These are phyloP conservation scores for Tremella yokohamensis DNA, from an alignment of 768 basidiomycete species.

Conservation along the genomic window DNA sequence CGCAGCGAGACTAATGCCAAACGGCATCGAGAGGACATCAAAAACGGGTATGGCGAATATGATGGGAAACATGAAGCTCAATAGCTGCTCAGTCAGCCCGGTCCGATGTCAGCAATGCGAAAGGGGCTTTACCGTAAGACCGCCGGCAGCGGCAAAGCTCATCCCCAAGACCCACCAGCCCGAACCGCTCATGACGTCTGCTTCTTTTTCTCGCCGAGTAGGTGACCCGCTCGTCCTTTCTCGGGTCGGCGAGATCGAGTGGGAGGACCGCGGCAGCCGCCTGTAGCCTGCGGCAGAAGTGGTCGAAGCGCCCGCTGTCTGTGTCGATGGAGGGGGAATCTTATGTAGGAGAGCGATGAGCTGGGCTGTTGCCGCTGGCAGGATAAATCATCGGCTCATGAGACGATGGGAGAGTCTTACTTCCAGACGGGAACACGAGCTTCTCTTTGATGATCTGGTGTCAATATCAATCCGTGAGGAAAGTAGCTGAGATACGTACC, in stretches of 20 bases:
- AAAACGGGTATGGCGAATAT: slow-evolving; percentile 76
- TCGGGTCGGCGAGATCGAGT: slow-evolving; percentile 24
- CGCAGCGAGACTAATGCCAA: slow-evolving; percentile 74
- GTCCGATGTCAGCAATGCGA: not conserved
- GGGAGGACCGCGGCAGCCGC: slow-evolving; percentile 29
- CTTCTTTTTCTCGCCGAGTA: slow-evolving; percentile 52
- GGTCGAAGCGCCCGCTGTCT: slow-evolving; percentile 52
- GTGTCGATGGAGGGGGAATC: slow-evolving; percentile 38
- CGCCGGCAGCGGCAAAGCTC: slow-evolving; percentile 73
- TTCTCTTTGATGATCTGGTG: slow-evolving; percentile 85
- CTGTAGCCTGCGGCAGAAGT: slow-evolving; percentile 48
- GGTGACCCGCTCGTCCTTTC: slow-evolving; percentile 3
- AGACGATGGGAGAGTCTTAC: slow-evolving; percentile 22
- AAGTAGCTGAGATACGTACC: slow-evolving; percentile 56
- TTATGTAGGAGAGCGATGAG: slow-evolving; percentile 84
- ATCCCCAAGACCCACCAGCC: slow-evolving; percentile 74
- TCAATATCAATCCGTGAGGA: slow-evolving; percentile 9
- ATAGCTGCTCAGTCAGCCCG: slow-evolving; percentile 57
- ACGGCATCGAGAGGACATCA: slow-evolving; percentile 51
- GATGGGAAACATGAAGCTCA: slow-evolving; percentile 84
- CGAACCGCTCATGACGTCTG: slow-evolving; percentile 58
- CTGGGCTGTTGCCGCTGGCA: slow-evolving; percentile 77
- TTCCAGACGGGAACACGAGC: slow-evolving; percentile 89
- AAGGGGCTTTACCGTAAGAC: slow-evolving; percentile 66
- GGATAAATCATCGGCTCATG: not conserved